Evolutionary conservation across 225 moss, liverwort and hornwort species (phyloP), one percentile per base, ranked within the genome.

Genomic region (Anthoceros angustus): DNA sequence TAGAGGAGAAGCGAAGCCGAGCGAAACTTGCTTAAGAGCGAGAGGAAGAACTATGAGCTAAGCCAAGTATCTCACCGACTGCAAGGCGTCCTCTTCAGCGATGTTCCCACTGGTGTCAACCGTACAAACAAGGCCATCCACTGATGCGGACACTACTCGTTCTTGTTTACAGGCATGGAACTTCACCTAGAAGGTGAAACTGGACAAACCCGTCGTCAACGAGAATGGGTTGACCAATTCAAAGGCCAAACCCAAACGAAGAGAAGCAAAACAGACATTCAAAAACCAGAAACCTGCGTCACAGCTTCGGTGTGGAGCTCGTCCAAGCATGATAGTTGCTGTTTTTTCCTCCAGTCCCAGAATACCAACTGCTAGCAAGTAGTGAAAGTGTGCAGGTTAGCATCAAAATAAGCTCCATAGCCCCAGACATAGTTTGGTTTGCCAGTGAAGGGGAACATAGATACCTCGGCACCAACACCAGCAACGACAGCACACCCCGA

Each of bases 221-320:
- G 62, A 15, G 40, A 64, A 14, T 42, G 12, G 39, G 24, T 25
- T 45, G 1, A 61, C 45, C 14, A 14, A 63, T 72, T 66, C 71
- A 12, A 14, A 70, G 18, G 62, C 39, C 42, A 25, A 2, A 25
- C 70, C 39, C 32, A 39, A 12, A 10, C 42, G 9, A 25, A 63
- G 0, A 6, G 14, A 43, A 24, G 62, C 42, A n/a, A 20, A 10
- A 25, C 32, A 73, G 72, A 75, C 71, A 39, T 40, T 67, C 64
- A 71, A 62, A 65, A 72, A 69, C 70, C 64, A 43, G 72, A 75
- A 80, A 92, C 92, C 88, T 98, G 86, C 68, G 98, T 98, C 66
- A 98, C 98, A 74, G 91, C 84, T 79, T 98, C 98, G 46, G 84
- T 84, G 66, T 98, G 92, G 62, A 75, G 78, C 60, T 91, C 90